These are phyloP conservation scores for Xylaria sp. DNA, from an alignment of 2,329 filamentous ascomycete genomes.

Conservation along the genomic window DNA sequence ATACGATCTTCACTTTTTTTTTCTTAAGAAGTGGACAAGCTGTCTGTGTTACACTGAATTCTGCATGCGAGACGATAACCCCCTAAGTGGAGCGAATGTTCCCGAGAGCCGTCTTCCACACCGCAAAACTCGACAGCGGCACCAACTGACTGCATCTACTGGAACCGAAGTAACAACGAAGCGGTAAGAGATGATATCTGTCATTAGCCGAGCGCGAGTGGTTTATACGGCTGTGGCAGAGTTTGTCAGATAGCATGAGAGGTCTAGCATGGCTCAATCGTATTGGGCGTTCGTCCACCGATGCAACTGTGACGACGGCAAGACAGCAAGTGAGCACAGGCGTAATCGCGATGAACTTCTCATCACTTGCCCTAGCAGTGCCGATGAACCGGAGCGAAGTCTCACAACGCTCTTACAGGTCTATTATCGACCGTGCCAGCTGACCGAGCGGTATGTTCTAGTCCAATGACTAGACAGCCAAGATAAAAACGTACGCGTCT, in stretches of 20 bases:
- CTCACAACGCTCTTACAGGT: background rate
- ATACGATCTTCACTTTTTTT: background rate
- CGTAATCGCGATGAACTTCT: background rate
- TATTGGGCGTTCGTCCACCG: background rate
- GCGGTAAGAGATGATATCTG: constrained; percentile 5
- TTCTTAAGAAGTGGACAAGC: background rate
- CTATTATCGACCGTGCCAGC: background rate
- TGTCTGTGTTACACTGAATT: constrained; percentile 7
- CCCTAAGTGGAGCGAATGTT: constrained; percentile 22
- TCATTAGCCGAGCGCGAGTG: background rate
- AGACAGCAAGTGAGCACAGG: background rate
- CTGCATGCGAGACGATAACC: background rate
- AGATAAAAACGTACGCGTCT: background rate
- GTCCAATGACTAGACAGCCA: background rate
- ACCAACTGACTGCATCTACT: background rate
- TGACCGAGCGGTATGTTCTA: background rate
- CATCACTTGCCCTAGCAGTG: background rate
- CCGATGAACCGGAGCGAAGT: background rate
- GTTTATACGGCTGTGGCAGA: background rate
- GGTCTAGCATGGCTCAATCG: background rate
- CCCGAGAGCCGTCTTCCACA: constrained; percentile 34
- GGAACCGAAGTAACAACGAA: background rate
- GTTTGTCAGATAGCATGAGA: background rate
- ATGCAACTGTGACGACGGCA: background rate
- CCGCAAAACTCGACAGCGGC: constrained; percentile 7